A percentile compares a stretch with the other conserved stretches of the same genome.
phyloP scores from a whole-genome alignment of 345 rosid species.

The Cardiospermum halicacabum region DNA sequence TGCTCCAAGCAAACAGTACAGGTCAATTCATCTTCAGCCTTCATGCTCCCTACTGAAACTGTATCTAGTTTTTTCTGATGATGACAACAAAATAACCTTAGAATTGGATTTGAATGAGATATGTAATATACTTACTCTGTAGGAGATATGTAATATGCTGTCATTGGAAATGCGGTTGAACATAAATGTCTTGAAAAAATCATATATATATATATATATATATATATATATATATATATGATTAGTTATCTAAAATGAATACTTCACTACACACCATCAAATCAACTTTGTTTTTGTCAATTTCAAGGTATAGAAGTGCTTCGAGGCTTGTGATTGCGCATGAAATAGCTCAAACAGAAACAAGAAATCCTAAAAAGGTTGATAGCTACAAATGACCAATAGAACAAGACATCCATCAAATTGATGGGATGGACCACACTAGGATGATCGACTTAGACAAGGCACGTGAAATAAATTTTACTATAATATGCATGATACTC shows the following conservation, averaged over 20 bases:
- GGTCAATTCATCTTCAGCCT: constrained; percentile 63
- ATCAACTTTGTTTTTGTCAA: neutral
- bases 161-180: no score
- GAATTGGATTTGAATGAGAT: neutral
- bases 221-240: no score
- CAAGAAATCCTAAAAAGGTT: no score
- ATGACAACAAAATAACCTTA: constrained; percentile 9
- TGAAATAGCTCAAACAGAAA: neutral
- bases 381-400: neutral
- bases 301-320: neutral
- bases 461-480: neutral
- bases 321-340: neutral
- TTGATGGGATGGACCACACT: neutral
- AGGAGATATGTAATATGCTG: neutral
- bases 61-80: constrained; percentile 50
- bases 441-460: neutral
- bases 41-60: constrained; percentile 25
- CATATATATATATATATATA: no score
- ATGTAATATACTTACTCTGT: neutral
- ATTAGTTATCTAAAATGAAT: neutral
- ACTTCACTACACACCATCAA: neutral
- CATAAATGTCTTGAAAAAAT: no score
- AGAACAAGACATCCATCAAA: neutral
- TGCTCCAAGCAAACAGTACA: constrained; percentile 85
- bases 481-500: neutral